phyloP scores from a whole-genome alignment of 148 eudicot genomes.

The Rhododendron griersonianum region DNA sequence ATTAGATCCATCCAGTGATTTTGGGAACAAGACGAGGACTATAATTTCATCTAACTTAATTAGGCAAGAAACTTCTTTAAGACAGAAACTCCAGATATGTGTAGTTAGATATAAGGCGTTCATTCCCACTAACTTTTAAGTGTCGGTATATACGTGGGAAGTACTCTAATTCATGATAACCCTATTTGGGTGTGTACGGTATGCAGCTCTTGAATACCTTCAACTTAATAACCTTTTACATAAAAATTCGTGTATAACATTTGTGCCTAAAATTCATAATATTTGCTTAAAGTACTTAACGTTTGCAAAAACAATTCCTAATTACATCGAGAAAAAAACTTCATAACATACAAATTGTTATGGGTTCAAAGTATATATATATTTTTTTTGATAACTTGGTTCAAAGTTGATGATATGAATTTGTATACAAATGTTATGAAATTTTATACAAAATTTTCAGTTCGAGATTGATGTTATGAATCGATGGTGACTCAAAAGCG shows the following conservation, averaged over 20 bases:
- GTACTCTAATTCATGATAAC: background rate
- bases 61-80: background rate
- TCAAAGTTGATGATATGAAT: background rate
- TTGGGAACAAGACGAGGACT: background rate
- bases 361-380: background rate
- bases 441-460: background rate
- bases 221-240: background rate
- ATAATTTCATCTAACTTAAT: background rate
- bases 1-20: background rate
- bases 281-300: background rate
- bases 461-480: background rate
- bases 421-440: too few species aligned
- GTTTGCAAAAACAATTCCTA: background rate
- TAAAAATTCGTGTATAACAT: background rate
- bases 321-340: background rate
- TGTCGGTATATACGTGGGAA: background rate
- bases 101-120: background rate
- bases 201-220: background rate
- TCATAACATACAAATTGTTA: background rate
- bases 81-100: background rate
- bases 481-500: background rate
- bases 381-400: too few species aligned
- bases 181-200: background rate
- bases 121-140: background rate
- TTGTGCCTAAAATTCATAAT: too few species aligned